A percentile compares a stretch with the other conserved stretches of the same genome.
These are phyloP conservation scores for Xenoacremonium recifei DNA, from an alignment of 2,329 filamentous ascomycete genomes.

Conservation along the genomic window DNA sequence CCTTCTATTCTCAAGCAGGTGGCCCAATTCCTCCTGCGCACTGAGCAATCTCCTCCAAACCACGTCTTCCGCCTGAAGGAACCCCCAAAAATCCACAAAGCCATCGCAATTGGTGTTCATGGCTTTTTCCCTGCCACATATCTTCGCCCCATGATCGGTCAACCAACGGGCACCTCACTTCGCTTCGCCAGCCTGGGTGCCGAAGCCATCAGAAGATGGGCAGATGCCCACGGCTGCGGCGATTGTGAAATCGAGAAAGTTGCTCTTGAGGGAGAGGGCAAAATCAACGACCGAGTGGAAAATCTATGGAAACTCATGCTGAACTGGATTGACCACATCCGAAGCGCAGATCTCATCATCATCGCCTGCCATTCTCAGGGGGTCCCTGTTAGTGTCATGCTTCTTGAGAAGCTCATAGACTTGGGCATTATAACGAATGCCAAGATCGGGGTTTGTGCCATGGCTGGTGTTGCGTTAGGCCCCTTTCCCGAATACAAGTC, in stretches of 20 bases:
- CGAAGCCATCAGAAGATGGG: conserved; percentile 80
- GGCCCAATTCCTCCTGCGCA: conserved; percentile 54
- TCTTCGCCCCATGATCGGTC: conserved; percentile 86
- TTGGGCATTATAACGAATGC: conserved; percentile 78
- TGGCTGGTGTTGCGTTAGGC: conserved; percentile 89
- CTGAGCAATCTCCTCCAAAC: conserved; percentile 55
- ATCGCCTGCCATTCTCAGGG: conserved; percentile 96
- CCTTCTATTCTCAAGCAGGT: conserved; percentile 71
- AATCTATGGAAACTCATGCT: conserved; percentile 91
- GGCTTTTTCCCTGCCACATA: conserved; percentile 88
- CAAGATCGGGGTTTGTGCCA: conserved; percentile 81
- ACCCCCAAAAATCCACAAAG: conserved; percentile 73
- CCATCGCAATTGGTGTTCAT: conserved; percentile 90
- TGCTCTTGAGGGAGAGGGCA: conserved; percentile 90
- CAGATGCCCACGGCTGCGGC: conserved; percentile 67
- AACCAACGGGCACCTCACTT: conserved; percentile 92
- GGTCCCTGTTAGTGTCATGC: conserved; percentile 88
- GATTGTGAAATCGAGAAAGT: conserved; percentile 90
- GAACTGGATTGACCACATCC: conserved; percentile 91
- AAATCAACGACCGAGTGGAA: conserved; percentile 84
- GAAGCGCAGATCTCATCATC: conserved; percentile 82
- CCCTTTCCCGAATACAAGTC: conserved; percentile 92
- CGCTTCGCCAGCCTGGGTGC: conserved; percentile 88
- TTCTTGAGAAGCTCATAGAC: conserved; percentile 88
- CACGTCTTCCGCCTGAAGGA: conserved; percentile 73